Evolutionary conservation across 139 green algal species (phyloP), one percentile per base, ranked within the genome.

Genomic region (Micractinium conductrix): DNA sequence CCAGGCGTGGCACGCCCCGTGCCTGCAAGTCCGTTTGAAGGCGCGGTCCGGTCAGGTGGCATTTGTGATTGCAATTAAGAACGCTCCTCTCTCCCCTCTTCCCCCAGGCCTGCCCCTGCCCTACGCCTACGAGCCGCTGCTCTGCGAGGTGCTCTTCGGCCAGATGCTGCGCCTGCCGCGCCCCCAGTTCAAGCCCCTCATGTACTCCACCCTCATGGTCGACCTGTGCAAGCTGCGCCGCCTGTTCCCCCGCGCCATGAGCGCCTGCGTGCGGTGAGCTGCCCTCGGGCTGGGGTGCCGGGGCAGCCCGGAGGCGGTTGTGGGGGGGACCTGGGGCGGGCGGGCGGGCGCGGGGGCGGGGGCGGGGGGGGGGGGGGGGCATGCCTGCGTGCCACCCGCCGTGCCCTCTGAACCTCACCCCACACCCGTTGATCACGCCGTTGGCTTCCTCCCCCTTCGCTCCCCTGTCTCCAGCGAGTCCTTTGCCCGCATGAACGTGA

Each of bases 151-250:
- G 42, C 87, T 99, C 37, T 97, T 99, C 79, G 87, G 90, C 10
- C 93, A 97, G 89, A 89, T 98, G 92, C 90, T 98, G 87, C 75
- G 89, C 8, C 83, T 98, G 78, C 94, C 96, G 16, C 38, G 45
- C 28, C 88, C 95, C 1, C 75, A 79, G 17, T 92, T 96, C 75
- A 90, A 90, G n/a, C 90, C 92, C 58, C 71, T 98, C 16, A 95
- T 94, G 44, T 99, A 98, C 91, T 83, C 78, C 48, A 88, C 95
- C 8, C 75, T 98, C 58, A 95, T 99, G 67, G 91, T 96, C 28
- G 93, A 97, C 85, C 85, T 97, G n/a, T 97, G 94, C 83, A 93
- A 95, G 90, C 76, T 93, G 58, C 30, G 89, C 35, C 58, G 72
- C 53, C 81, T 65, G 48, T 95, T 95, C 74, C 89, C 92, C 8